Percentiles rank a stretch among this genome's conserved stretches.
Conservation (phyloP, 2,329 filamentous ascomycete species). For the Beauveria sp. region DNA sequence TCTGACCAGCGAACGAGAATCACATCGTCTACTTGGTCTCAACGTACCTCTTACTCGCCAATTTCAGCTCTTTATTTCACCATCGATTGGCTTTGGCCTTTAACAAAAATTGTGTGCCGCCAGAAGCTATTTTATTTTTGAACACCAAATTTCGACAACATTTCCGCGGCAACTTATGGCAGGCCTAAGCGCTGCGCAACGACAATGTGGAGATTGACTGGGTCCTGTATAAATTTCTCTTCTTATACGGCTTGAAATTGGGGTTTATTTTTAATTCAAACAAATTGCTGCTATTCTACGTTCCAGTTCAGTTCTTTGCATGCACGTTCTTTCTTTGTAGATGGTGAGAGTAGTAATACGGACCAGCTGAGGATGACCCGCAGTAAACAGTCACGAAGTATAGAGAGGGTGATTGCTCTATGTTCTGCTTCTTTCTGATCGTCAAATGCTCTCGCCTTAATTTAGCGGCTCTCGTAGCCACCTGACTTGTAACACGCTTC, state of each 20-base stretch:
- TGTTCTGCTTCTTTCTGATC: too few relatives aligned
- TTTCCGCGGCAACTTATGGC: background rate
- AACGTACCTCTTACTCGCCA: background rate
- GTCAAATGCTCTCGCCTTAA: too few relatives aligned
- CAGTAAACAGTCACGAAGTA: too few relatives aligned
- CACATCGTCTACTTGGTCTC: background rate
- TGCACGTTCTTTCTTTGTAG: background rate
- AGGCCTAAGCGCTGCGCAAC: background rate
- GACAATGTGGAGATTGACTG: background rate
- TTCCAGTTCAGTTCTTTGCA: background rate
- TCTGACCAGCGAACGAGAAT: background rate
- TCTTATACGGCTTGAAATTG: slow-evolving; percentile 3
- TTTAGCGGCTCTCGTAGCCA: too few relatives aligned
- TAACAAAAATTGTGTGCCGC: background rate
- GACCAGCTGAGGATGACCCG: background rate
- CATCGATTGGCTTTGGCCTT: background rate
- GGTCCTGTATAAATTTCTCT: background rate
- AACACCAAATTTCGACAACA: background rate
- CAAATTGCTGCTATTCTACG: background rate
- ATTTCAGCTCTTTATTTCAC: slow-evolving; percentile 2
- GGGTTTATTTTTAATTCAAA: background rate
- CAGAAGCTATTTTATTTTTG: background rate
- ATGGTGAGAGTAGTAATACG: background rate
- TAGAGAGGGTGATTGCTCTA: too few relatives aligned
- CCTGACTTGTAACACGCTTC: too few relatives aligned